Evolutionary conservation across 1,284 basidiomycete genomes (phyloP), one percentile per base, ranked within the genome.

Genomic region (Testicularia cyperi): DNA sequence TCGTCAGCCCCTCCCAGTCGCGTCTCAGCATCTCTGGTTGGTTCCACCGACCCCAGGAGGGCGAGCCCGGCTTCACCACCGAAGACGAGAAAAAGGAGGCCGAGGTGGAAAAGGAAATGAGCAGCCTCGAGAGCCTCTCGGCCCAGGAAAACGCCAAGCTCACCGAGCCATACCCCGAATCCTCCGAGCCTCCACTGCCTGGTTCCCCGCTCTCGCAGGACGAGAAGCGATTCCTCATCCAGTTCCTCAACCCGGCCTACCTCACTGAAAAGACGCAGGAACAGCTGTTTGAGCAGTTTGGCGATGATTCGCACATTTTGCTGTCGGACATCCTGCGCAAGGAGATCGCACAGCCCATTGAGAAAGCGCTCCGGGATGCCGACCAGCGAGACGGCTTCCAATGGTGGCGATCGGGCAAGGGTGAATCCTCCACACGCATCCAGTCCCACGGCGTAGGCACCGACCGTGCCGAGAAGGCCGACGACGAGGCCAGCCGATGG

Each of bases 201-300:
- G 74, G 74, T 22, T 61, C 68, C 35, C 47, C 57, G n/a, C 48
- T 75, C 12, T 46, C 53, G 6, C 45, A 65, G 22, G 66, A 56
- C 18, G 69, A 75, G 34, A 41, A 56, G 33, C 51, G 46, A 12
- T 77, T 77, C 68, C 68, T 79, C 4, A 44, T 70, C 7, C 65
- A 85, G 64, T 96, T 86, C 80, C 81, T 98, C 48, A 91, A 95
- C 75, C 88, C 91, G 5, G 87, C 88, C 22, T 97, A 97, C 78
- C 84, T 97, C 36, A 85, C 88, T 46, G 80, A 84, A 1, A 84
- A 86, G 60, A 90, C 88, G 5, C 86, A 97, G 77, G 83, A 85
- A 58, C 83, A 86, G 41, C 84, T 97, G 56, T 85, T 88, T 33
- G 79, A 83, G 2, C 86, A 89, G 54, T 97, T 98, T 78, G 83